Conservation (phyloP, 2,329 filamentous ascomycete genomes). For the Falciphora oryzae region DNA sequence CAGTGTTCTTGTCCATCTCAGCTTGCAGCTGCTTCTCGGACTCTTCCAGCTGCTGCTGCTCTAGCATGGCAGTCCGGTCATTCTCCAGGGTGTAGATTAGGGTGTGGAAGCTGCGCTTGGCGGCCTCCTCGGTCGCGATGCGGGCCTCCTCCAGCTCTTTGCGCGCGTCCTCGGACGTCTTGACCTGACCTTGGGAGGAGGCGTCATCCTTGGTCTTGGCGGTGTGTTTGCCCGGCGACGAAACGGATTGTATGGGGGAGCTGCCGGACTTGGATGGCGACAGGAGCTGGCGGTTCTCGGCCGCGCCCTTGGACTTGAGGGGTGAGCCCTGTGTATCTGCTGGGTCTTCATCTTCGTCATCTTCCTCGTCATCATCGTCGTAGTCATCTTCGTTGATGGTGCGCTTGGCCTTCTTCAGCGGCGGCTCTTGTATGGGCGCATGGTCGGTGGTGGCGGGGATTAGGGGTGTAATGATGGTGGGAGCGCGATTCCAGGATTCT, state of each 20-base stretch:
- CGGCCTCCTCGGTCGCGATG: constrained; percentile 82
- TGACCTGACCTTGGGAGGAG: constrained; percentile 47
- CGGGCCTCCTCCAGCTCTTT: constrained; percentile 91
- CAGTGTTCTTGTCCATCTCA: constrained; percentile 72
- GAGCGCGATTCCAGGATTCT: constrained; percentile 42
- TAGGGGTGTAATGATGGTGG: constrained; percentile 29
- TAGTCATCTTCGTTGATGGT: constrained; percentile 82
- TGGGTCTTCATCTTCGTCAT: constrained; percentile 61
- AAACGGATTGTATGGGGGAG: constrained; percentile 57
- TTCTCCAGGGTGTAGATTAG: constrained; percentile 94
- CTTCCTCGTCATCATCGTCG: constrained; percentile 75
- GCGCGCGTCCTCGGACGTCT: constrained; percentile 79
- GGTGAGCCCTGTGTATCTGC: constrained; percentile 38
- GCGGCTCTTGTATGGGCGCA: constrained; percentile 51
- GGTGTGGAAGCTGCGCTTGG: constrained; percentile 84
- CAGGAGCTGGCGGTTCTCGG: constrained; percentile 51
- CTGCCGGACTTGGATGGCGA: constrained; percentile 67
- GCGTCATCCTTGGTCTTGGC: constrained; percentile 48
- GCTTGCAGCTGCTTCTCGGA: constrained; percentile 94
- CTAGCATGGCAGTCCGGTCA: constrained; percentile 92
- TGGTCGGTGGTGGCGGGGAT: constrained; percentile 54
- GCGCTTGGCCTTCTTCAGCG: constrained; percentile 68
- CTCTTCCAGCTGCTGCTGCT: constrained; percentile 94
- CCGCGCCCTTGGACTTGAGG: constrained; percentile 43
- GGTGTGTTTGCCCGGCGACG: constrained; percentile 52